Conservation (phyloP, 2,329 filamentous ascomycete genomes). For the Penicillium vulpinum region DNA sequence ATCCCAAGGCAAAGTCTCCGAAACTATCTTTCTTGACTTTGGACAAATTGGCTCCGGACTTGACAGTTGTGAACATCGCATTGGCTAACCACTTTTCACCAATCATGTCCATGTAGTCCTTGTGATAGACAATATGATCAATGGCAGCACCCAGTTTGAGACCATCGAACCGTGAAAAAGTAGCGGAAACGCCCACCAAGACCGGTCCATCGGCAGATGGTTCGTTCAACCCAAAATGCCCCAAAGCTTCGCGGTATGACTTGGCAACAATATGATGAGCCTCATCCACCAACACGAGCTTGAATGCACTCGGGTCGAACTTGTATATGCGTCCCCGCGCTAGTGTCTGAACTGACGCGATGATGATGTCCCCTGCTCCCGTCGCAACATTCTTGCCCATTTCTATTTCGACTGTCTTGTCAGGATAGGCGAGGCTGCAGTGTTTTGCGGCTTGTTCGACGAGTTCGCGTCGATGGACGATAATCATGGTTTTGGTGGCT, state of each 20-base stretch:
- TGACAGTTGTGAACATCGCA: constrained; percentile 91
- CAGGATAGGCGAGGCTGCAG: constrained; percentile 76
- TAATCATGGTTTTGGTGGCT: constrained; percentile 78
- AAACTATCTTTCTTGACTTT: constrained; percentile 62
- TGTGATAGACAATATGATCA: constrained; percentile 95
- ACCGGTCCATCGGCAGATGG: constrained; percentile 56
- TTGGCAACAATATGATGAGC: constrained; percentile 92
- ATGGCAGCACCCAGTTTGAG: constrained; percentile 79
- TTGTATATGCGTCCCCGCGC: constrained; percentile 75
- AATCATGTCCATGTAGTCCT: constrained; percentile 78
- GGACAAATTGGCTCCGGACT: constrained; percentile 76
- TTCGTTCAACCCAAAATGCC: constrained; percentile 72
- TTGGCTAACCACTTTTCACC: constrained; percentile 88
- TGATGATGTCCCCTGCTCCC: constrained; percentile 84
- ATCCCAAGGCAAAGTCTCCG: constrained; percentile 76
- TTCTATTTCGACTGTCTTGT: constrained; percentile 81
- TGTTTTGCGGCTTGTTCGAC: constrained; percentile 91
- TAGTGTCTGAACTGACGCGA: constrained; percentile 87
- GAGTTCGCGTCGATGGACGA: constrained; percentile 88
- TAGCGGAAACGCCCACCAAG: constrained; percentile 87
- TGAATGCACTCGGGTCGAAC: constrained; percentile 77
- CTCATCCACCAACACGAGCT: constrained; percentile 91
- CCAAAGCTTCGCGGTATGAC: constrained; percentile 71
- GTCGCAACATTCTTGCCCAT: constrained; percentile 79
- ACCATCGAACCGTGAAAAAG: constrained; percentile 77